Conservation (phyloP, 257 asterid genomes). For the Ilex asprella region DNA sequence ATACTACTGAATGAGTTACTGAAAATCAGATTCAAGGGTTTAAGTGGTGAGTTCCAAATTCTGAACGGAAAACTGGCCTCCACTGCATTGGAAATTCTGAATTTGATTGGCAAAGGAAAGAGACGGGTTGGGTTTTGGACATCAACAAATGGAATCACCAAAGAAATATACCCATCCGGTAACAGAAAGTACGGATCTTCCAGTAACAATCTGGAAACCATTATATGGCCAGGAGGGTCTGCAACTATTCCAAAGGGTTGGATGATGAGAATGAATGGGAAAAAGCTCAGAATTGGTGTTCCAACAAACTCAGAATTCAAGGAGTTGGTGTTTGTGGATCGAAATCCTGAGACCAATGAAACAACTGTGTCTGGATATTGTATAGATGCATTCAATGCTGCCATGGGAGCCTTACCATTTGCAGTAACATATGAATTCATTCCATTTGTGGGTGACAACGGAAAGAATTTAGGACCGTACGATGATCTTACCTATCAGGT, state of each 20-base stretch:
- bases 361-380: conserved; percentile 2
- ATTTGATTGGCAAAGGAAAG: conserved; percentile 29
- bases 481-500: conserved; percentile 11
- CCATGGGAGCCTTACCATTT: conserved; percentile 5
- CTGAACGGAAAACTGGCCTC: conserved; percentile 20
- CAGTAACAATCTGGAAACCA: not conserved
- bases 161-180: conserved; percentile 6
- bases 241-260: not conserved
- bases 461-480: not conserved
- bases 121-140: conserved; percentile 41
- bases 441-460: conserved; percentile 7
- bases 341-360: conserved; percentile 11
- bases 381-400: conserved; percentile 13
- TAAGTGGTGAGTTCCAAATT: conserved; percentile 23
- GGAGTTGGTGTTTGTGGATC: conserved; percentile 10
- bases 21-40: conserved; percentile 16
- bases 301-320: conserved; percentile 7
- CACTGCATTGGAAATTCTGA: conserved; percentile 25
- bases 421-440: not conserved
- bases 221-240: too few species aligned
- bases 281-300: conserved; percentile 15
- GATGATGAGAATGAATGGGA: not conserved
- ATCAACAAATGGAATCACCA: conserved; percentile 18
- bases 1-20: conserved; percentile 15
- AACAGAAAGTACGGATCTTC: not conserved